Evolutionary conservation across 192 early-diverging fungal species (phyloP).

Genomic region (Coemansia sp.): DNA sequence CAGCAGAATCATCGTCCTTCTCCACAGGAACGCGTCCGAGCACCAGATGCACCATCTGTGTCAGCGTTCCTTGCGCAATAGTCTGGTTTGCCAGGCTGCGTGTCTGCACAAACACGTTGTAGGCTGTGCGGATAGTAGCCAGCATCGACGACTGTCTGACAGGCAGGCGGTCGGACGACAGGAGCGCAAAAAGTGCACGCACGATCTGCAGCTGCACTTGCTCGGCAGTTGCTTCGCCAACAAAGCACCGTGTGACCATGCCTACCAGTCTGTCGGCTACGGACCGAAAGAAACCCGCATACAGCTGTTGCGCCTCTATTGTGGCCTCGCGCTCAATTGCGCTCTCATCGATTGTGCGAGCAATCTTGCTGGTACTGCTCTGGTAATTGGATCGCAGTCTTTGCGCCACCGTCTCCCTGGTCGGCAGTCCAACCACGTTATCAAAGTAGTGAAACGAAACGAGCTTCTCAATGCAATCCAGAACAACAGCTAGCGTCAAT

Average conservation of each 20-base stretch:
- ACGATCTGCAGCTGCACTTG: constrained; percentile 90
- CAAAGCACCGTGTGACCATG: constrained; percentile 76
- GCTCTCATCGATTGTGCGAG: constrained; percentile 1
- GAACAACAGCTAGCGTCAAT: constrained; percentile 63
- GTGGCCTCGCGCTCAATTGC: constrained; percentile 1
- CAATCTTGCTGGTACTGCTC: constrained; percentile 4
- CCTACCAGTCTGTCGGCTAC: constrained; percentile 61
- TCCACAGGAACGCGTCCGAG: constrained; percentile 65
- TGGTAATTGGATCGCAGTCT: constrained; percentile 18
- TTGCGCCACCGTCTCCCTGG: constrained; percentile 10
- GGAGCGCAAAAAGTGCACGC: constrained; percentile 84
- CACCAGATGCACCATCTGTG: constrained; percentile 85
- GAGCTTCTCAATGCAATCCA: constrained; percentile 84
- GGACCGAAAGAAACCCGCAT: constrained; percentile 3
- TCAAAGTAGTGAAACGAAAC: constrained; percentile 67
- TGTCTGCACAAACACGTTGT: constrained; percentile 86
- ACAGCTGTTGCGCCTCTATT: constrained; percentile 19
- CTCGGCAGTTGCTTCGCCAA: constrained; percentile 78
- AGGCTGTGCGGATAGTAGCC: constrained; percentile 78
- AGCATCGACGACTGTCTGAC: constrained; percentile 77
- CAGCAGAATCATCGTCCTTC: constrained; percentile 9
- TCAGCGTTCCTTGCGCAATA: constrained; percentile 82
- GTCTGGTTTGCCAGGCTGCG: constrained; percentile 74
- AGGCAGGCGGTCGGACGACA: constrained; percentile 65
- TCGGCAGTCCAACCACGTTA: constrained; percentile 28